A percentile compares a stretch with the other conserved stretches of the same genome.
These are phyloP conservation scores for Tylopilus cervinicoccineus DNA, from an alignment of 768 basidiomycete genomes.

Conservation along the genomic window DNA sequence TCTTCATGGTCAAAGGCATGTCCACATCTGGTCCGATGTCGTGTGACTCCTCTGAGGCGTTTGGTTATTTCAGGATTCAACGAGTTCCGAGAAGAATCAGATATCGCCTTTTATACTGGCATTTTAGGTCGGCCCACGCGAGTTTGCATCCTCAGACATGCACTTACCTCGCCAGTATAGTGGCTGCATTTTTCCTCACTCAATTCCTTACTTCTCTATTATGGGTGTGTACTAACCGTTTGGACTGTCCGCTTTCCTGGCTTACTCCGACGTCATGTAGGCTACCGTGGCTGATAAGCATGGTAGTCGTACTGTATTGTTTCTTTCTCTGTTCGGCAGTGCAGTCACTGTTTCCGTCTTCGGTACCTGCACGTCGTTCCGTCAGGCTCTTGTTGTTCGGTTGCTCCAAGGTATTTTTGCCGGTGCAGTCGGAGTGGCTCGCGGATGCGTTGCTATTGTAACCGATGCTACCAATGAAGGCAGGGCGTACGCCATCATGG, in stretches of 20 bases:
- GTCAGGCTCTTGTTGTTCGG: constrained; percentile 82
- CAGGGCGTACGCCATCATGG: constrained; percentile 90
- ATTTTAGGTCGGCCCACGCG: constrained; percentile 56
- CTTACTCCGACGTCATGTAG: constrained; percentile 31
- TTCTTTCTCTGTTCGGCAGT: constrained; percentile 81
- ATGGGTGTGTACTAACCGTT: constrained; percentile 55
- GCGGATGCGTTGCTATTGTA: constrained; percentile 81
- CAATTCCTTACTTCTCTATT: constrained; percentile 94
- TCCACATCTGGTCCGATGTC: constrained; percentile 5
- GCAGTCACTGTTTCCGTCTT: constrained; percentile 75
- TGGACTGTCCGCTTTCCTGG: too few relatives aligned
- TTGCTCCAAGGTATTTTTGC: constrained; percentile 89
- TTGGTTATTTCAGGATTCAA: constrained; percentile 49
- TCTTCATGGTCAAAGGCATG: constrained; percentile 91
- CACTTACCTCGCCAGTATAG: constrained; percentile 33
- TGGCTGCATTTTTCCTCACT: constrained; percentile 86
- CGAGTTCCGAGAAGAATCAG: constrained; percentile 71
- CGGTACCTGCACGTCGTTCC: constrained; percentile 69
- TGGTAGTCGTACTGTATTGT: constrained; percentile 79
- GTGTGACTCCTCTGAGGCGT: constrained; percentile 8
- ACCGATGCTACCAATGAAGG: constrained; percentile 93
- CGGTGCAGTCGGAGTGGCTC: constrained; percentile 91
- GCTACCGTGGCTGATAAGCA: constrained; percentile 94
- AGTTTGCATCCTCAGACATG: constrained; percentile 9
- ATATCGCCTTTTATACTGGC: constrained; percentile 88